Conservation (phyloP, 768 basidiomycete genomes). For the Russula compacta region DNA sequence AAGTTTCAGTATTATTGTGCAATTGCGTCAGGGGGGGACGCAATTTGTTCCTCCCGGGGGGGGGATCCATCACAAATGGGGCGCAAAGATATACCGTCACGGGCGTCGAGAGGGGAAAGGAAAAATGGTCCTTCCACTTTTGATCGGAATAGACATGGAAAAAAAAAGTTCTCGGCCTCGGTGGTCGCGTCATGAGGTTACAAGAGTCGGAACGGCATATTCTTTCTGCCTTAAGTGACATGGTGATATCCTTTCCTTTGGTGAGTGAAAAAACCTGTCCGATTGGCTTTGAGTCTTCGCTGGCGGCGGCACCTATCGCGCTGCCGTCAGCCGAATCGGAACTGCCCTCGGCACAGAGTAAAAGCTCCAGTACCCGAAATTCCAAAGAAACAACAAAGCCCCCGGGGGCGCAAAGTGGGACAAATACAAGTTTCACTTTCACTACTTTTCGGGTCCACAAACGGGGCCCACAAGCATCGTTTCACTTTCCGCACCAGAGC, state of each 20-base stretch:
- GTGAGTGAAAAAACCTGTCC: too few relatives aligned
- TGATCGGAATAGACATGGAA: too few relatives aligned
- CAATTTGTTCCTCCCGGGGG: neutral
- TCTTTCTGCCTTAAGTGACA: too few relatives aligned
- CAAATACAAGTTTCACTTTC: neutral
- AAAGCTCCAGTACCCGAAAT: too few relatives aligned
- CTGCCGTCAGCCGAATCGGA: neutral
- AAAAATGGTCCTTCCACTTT: too few relatives aligned
- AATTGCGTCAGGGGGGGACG: constrained; percentile 3
- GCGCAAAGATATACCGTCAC: neutral
- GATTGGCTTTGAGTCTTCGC: too few relatives aligned
- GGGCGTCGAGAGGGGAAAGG: neutral
- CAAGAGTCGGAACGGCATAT: too few relatives aligned
- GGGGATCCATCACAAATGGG: too few relatives aligned
- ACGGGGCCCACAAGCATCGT: neutral
- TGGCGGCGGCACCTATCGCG: neutral
- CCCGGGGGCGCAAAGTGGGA: neutral
- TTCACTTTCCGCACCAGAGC: neutral
- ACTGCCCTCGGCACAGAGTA: neutral
- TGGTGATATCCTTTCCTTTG: too few relatives aligned
- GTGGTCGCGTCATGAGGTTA: too few relatives aligned
- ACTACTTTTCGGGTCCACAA: too few relatives aligned
- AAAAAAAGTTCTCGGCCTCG: too few relatives aligned
- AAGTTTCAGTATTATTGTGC: neutral
- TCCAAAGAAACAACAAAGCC: neutral